These are phyloP conservation scores for Gamsiella multidivaricata DNA, from an alignment of 192 early-diverging fungal genomes.

Conservation along the genomic window DNA sequence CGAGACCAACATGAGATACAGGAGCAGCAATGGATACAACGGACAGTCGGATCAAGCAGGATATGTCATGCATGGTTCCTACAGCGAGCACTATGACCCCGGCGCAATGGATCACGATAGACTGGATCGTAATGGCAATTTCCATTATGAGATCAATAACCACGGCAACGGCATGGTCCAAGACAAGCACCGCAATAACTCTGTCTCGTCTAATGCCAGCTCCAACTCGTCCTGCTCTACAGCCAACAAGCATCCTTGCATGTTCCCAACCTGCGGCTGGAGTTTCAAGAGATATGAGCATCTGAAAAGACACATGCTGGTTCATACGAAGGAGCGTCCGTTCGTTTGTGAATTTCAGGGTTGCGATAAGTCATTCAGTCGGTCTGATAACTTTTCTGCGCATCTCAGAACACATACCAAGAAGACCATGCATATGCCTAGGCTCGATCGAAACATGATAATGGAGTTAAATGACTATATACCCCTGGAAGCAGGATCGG, in stretches of 20 bases:
- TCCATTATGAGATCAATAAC: conserved; percentile 4
- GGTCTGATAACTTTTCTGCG: conserved; percentile 81
- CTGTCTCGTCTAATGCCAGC: conserved; percentile 45
- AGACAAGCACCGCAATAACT: conserved; percentile 50
- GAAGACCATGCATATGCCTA: conserved; percentile 35
- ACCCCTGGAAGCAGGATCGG: background rate
- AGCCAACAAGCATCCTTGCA: conserved; percentile 51
- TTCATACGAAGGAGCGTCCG: conserved; percentile 80
- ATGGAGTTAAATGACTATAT: conserved; percentile 20
- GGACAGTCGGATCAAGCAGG: background rate
- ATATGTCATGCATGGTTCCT: background rate
- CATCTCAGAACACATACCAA: conserved; percentile 75
- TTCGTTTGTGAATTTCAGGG: conserved; percentile 74
- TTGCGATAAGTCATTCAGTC: conserved; percentile 84
- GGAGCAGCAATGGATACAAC: background rate
- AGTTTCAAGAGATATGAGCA: conserved; percentile 86
- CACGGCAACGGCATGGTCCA: background rate
- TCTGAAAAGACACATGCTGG: conserved; percentile 82
- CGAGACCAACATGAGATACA: background rate
- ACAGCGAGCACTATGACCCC: conserved; percentile 1
- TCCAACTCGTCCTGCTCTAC: conserved; percentile 30
- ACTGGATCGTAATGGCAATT: conserved; percentile 6
- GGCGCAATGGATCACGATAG: background rate
- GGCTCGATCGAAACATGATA: conserved; percentile 15
- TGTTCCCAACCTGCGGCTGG: conserved; percentile 58